These are phyloP conservation scores for Stephania yunnanensis DNA, from an alignment of 164 flowering plant species.

Conservation along the genomic window DNA sequence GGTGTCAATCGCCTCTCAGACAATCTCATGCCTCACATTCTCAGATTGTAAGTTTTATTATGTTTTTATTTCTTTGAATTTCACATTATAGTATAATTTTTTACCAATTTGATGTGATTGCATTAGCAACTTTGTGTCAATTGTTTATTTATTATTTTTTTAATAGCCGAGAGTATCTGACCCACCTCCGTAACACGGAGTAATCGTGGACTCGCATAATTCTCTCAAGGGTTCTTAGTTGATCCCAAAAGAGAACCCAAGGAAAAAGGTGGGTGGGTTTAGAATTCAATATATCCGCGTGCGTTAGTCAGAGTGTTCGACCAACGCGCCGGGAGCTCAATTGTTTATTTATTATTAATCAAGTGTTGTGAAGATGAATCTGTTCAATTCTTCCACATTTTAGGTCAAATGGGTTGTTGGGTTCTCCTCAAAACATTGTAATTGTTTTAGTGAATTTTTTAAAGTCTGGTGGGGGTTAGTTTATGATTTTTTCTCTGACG, in stretches of 20 bases:
- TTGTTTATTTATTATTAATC: no score
- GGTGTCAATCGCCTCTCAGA: slow-evolving; percentile 30
- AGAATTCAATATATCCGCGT: no score
- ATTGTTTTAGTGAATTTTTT: not conserved
- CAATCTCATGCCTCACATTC: slow-evolving; percentile 55
- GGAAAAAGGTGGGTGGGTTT: no score
- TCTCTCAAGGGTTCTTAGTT: no score
- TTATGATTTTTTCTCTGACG: not conserved
- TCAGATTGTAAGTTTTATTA: slow-evolving; percentile 50
- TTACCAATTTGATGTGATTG: not conserved
- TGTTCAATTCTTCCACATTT: not conserved
- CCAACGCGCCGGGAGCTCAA: no score
- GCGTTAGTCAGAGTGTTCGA: no score
- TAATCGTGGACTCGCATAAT: no score
- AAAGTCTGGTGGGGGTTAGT: not conserved
- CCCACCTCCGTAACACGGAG: no score
- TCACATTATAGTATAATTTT: not conserved
- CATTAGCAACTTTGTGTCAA: not conserved
- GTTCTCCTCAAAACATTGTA: not conserved
- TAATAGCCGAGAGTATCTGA: no score
- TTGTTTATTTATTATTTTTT: not conserved
- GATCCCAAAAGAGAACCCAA: no score
- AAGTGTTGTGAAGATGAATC: not conserved
- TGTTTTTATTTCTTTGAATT: not conserved
- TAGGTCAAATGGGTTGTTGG: not conserved